Evolutionary conservation across 192 early-diverging fungal species (phyloP), one percentile per base, ranked within the genome.

Genomic region (Chytriomyces hyalinus): DNA sequence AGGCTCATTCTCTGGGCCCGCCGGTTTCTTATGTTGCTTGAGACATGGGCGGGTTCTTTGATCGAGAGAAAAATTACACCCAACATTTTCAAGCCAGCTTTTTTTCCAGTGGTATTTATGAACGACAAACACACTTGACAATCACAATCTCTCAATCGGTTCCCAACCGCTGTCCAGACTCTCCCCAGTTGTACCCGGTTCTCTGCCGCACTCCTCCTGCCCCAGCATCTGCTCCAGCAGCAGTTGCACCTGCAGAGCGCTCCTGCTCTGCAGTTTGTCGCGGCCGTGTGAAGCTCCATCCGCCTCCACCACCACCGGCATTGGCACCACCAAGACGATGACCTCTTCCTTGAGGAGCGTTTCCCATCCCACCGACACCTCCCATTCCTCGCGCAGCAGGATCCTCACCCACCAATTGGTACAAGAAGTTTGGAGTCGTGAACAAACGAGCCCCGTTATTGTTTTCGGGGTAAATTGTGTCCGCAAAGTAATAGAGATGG

Each of bases 401-500:
- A 48, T 78, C 77, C 24, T 70, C 69, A 9, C 69, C 77, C 60
- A 84, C 73, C 49, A 67, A 48, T 8, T 76, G 13, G 11, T 73
- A 60, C 51, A 88, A 49, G 46, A 86, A 83, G 6, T 49, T 61
- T 6, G 95, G 95, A 10, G 94, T 94, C 10, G 82, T 81, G 8
- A 95, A 83, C 67, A 92, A 80, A 45, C 87, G 83, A 20, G 83
- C 82, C 5, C 93, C 91, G 61, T 66, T 64, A 50, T 91, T 90
- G 50, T 82, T 86, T 6, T 83, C 79, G 6, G 93, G 93, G 81
- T 93, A 87, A 7, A 91, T 85, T 6, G 85, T 82, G 13, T 90
- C 84, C 26, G 94, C 78, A 76, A 92, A 95, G 82, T 92, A 90
- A 84, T 93, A 95, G 8, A 92, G 24, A 67, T 93, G 91, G 0